These are phyloP conservation scores for Astrephomene gubernaculifera DNA, from an alignment of 139 green algal genomes.

Conservation along the genomic window DNA sequence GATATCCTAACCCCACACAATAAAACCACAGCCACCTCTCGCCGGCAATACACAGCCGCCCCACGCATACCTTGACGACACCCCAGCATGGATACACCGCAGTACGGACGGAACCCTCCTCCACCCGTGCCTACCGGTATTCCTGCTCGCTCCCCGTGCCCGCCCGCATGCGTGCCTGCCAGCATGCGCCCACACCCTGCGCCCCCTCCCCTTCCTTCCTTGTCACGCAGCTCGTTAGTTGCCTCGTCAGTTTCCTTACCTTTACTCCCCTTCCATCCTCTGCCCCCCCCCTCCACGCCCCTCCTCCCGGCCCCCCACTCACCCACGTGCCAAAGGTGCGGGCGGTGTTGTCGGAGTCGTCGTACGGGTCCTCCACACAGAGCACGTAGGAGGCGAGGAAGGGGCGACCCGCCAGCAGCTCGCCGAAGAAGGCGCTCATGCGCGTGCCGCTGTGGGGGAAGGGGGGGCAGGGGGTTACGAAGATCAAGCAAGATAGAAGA, in stretches of 20 bases:
- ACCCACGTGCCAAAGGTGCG: conserved; percentile 40
- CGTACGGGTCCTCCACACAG: conserved; percentile 46
- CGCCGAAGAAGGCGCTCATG: conserved; percentile 33
- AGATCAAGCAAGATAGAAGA: background rate
- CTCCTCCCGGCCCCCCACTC: background rate
- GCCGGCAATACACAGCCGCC: too few relatives aligned
- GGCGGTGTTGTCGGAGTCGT: conserved; percentile 42
- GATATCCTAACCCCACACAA: background rate
- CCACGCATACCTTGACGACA: too few relatives aligned
- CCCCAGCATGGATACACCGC: too few relatives aligned
- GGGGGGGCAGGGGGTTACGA: background rate
- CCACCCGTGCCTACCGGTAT: too few relatives aligned
- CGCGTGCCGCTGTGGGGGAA: conserved; percentile 8
- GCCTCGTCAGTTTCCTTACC: background rate
- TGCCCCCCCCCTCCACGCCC: too few relatives aligned
- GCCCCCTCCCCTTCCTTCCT: background rate
- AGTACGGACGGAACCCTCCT: too few relatives aligned
- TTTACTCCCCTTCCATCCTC: too few relatives aligned
- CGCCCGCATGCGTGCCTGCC: too few relatives aligned
- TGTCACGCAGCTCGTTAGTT: background rate
- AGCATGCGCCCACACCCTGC: background rate
- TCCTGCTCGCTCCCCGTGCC: too few relatives aligned
- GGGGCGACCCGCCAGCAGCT: background rate
- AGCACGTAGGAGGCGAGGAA: conserved; percentile 26
- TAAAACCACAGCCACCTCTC: background rate